Evolutionary conservation across 2,329 filamentous ascomycete species (phyloP).

Genomic region (Ophiostoma quercus): DNA sequence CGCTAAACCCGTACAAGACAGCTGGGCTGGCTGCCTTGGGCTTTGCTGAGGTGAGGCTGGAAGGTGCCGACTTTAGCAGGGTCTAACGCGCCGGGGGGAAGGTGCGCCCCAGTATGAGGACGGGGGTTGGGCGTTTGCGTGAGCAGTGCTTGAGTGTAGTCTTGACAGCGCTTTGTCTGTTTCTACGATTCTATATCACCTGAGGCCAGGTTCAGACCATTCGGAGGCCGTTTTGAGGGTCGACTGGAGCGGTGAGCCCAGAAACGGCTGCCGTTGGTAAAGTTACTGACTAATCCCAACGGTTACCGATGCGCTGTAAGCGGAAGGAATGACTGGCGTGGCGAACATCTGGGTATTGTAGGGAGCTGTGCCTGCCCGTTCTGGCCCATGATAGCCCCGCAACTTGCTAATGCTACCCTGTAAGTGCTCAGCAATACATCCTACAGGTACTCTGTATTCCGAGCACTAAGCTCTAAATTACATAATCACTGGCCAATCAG

Average conservation of each 20-base stretch:
- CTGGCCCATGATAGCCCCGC: neutral
- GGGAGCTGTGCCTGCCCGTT: neutral
- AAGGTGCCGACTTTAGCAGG: neutral
- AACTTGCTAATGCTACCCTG: neutral
- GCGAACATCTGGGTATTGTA: neutral
- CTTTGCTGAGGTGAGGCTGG: conserved; percentile 5
- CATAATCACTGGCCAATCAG: conserved; percentile 4
- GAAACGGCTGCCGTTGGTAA: neutral
- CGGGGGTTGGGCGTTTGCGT: neutral
- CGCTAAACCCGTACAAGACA: conserved; percentile 6
- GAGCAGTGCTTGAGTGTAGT: neutral
- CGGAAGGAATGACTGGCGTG: conserved; percentile 2
- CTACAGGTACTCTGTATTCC: neutral
- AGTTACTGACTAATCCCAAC: neutral
- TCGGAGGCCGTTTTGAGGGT: neutral
- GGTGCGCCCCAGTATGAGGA: neutral
- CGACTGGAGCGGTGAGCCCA: neutral
- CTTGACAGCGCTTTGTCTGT: neutral
- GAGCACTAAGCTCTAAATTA: neutral
- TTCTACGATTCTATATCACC: neutral
- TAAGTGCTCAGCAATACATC: neutral
- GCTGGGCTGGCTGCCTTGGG: conserved; percentile 11
- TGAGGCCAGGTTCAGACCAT: neutral
- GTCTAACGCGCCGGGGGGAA: neutral
- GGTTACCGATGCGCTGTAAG: neutral